A percentile compares a stretch with the other conserved stretches of the same genome.
Conservation (phyloP, 495 filamentous ascomycete species). For the Bryoglossum gracile region DNA sequence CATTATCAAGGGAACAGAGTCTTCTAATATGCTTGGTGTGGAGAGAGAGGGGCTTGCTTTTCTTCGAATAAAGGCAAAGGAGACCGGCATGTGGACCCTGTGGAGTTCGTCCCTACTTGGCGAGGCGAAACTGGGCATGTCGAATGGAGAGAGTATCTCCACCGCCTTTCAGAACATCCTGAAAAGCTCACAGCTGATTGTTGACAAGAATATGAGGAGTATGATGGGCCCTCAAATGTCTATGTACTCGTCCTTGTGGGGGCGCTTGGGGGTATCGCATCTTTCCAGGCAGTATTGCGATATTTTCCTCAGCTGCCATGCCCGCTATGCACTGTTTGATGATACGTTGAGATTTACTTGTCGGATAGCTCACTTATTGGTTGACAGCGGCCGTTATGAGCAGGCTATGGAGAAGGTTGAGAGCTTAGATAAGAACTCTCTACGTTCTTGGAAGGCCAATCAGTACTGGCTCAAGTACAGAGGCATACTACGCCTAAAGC, state of each 20-base stretch:
- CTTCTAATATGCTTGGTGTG: constrained; percentile 64
- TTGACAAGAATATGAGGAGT: constrained; percentile 64
- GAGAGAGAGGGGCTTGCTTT: constrained; percentile 78
- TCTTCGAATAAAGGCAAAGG: constrained; percentile 81
- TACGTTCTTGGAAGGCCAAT: constrained; percentile 69
- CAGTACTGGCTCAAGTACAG: constrained; percentile 74
- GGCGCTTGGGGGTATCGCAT: constrained; percentile 62
- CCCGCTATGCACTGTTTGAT: constrained; percentile 56
- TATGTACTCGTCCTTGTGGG: constrained; percentile 64
- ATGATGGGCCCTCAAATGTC: constrained; percentile 68
- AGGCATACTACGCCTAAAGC: constrained; percentile 62
- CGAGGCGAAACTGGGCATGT: constrained; percentile 73
- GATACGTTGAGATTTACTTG: constrained; percentile 61
- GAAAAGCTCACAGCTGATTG: constrained; percentile 73
- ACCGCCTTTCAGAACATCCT: constrained; percentile 70
- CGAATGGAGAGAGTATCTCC: constrained; percentile 71
- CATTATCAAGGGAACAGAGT: constrained; percentile 61
- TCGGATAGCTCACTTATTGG: constrained; percentile 38
- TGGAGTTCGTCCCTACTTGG: constrained; percentile 79
- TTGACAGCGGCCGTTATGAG: constrained; percentile 58
- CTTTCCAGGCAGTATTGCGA: constrained; percentile 65
- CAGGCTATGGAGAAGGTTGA: constrained; percentile 62
- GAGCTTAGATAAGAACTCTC: constrained; percentile 52
- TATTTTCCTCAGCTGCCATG: constrained; percentile 70
- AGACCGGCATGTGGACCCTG: constrained; percentile 80